phyloP scores from a whole-genome alignment of 2,329 filamentous ascomycete genomes.

The Hymenoscyphus infarciens region DNA sequence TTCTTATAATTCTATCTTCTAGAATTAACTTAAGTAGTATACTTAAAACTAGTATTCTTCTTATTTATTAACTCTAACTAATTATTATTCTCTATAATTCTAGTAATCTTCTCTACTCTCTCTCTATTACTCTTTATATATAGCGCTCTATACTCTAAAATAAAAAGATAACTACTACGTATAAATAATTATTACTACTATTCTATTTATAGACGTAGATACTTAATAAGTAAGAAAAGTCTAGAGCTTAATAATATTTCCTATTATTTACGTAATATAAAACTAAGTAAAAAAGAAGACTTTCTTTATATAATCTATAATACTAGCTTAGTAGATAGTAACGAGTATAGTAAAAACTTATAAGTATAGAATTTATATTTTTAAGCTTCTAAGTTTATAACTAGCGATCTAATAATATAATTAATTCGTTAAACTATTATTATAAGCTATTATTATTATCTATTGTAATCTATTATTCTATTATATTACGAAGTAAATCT shows the following conservation, averaged over 20 bases:
- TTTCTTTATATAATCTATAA: conserved; percentile 45
- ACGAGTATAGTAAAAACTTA: conserved; percentile 32
- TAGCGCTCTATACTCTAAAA: conserved; percentile 30
- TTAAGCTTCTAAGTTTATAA: too few relatives aligned
- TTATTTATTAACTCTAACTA: conserved; percentile 21
- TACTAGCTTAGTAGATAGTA: conserved; percentile 32
- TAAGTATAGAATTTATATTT: too few relatives aligned
- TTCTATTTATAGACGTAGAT: conserved; percentile 36
- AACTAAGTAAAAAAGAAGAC: conserved; percentile 37
- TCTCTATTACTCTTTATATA: conserved; percentile 36
- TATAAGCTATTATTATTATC: too few relatives aligned
- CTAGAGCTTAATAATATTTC: conserved; percentile 13
- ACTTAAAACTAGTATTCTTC: conserved; percentile 18
- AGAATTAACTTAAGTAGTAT: conserved; percentile 9
- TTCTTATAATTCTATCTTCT: too few relatives aligned
- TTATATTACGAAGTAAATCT: too few relatives aligned
- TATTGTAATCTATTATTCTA: too few relatives aligned
- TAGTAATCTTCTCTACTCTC: conserved; percentile 21
- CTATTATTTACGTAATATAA: conserved; percentile 9
- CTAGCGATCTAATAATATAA: too few relatives aligned
- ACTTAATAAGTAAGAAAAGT: conserved; percentile 9
- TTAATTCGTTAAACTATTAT: too few relatives aligned
- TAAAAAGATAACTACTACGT: conserved; percentile 33
- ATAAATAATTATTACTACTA: conserved; percentile 40
- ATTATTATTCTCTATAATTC: conserved; percentile 11